A percentile compares a stretch with the other conserved stretches of the same genome.
These are phyloP conservation scores for Mortierella sp. DNA, from an alignment of 371 early-diverging fungal species.

Conservation along the genomic window DNA sequence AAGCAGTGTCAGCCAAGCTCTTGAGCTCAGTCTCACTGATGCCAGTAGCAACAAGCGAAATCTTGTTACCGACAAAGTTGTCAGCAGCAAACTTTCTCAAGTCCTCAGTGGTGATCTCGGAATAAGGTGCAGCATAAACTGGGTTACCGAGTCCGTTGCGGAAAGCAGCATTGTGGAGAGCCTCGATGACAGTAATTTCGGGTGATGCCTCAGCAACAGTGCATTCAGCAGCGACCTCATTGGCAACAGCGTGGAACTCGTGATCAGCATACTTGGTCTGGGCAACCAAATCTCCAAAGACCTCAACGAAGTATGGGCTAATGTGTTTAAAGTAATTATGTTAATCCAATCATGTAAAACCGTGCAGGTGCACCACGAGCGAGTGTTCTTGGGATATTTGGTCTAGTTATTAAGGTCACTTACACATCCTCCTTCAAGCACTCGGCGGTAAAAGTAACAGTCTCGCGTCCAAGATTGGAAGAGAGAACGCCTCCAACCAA, in stretches of 20 bases:
- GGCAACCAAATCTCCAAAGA: conserved; percentile 81
- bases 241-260: conserved; percentile 85
- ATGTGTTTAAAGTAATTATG: background rate
- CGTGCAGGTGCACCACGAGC: background rate
- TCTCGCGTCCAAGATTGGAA: conserved; percentile 86
- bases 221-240: conserved; percentile 78
- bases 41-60: conserved; percentile 91
- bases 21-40: conserved; percentile 80
- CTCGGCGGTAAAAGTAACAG: conserved; percentile 86
- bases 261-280: conserved; percentile 88
- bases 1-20: conserved; percentile 54
- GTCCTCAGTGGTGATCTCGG: conserved; percentile 69
- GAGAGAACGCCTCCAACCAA: conserved; percentile 91
- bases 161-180: conserved; percentile 92
- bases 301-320: conserved; percentile 91
- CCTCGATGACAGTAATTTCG: conserved; percentile 78
- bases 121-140: conserved; percentile 79
- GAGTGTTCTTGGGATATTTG: background rate
- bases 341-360: background rate
- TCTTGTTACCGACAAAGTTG: conserved; percentile 77
- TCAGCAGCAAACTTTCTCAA: conserved; percentile 81
- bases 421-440: conserved; percentile 94
- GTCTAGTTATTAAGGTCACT: conserved; percentile 53
- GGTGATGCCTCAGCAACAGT: conserved; percentile 76
- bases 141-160: conserved; percentile 96